A percentile compares a stretch with the other conserved stretches of the same genome.
These are phyloP conservation scores for Remersonia thermophila DNA, from an alignment of 2,329 filamentous ascomycete species.

Conservation along the genomic window DNA sequence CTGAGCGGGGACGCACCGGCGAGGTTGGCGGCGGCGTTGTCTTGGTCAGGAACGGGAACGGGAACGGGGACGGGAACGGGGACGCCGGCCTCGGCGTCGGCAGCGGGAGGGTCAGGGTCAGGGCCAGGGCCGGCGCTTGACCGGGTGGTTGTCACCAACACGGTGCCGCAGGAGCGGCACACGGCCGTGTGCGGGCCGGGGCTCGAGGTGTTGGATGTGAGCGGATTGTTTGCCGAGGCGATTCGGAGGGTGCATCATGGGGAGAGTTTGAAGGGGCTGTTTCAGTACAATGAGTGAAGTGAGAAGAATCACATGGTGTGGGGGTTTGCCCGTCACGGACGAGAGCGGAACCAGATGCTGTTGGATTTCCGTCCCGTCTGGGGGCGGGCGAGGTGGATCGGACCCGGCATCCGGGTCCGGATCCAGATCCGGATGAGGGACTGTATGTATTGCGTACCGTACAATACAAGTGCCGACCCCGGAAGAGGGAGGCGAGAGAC, in stretches of 20 bases:
- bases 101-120: constrained; percentile 84
- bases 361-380: no score
- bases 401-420: no score
- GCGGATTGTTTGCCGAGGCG: constrained; percentile 84
- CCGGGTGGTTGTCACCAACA: constrained; percentile 90
- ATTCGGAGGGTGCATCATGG: constrained; percentile 94
- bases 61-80: no score
- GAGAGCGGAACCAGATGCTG: no score
- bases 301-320: no score
- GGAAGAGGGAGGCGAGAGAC: no score
- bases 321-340: no score
- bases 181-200: constrained; percentile 57
- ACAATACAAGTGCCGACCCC: no score
- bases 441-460: no score
- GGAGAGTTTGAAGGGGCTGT: constrained; percentile 90
- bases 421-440: background rate
- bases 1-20: constrained; percentile 70
- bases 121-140: constrained; percentile 79
- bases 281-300: constrained; percentile 54
- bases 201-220: constrained; percentile 81
- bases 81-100: no score
- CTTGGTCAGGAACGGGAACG: no score
- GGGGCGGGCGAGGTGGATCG: background rate
- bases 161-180: constrained; percentile 77
- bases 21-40: no score